These are phyloP conservation scores for Jimgerdemannia flammicorona DNA, from an alignment of 192 early-diverging fungal genomes.

Conservation along the genomic window DNA sequence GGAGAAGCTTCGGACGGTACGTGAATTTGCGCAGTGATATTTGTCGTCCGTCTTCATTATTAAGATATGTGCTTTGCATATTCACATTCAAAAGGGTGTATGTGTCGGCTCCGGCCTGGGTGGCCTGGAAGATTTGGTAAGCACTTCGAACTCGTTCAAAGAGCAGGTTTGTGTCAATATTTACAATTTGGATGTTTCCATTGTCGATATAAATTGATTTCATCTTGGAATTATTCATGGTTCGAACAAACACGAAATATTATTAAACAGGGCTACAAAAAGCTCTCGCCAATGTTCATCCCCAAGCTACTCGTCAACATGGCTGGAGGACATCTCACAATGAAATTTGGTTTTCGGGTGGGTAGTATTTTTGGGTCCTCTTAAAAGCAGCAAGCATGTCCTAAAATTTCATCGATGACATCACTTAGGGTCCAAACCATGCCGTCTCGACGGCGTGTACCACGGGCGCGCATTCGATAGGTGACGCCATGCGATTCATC, in stretches of 20 bases:
- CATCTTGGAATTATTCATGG: no score
- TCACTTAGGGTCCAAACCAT: slow-evolving; percentile 84
- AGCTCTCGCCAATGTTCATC: slow-evolving; percentile 87
- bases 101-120: slow-evolving; percentile 95
- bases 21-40: slow-evolving; percentile 8
- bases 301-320: slow-evolving; percentile 91
- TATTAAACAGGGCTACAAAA: slow-evolving; percentile 58
- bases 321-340: slow-evolving; percentile 91
- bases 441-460: slow-evolving; percentile 92
- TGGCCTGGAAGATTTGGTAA: slow-evolving; percentile 78
- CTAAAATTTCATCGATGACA: neutral
- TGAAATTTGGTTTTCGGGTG: slow-evolving; percentile 77
- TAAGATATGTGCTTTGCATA: neutral
- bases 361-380: no score
- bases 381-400: no score
- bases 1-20: slow-evolving; percentile 64
- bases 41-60: slow-evolving; percentile 1
- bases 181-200: no score
- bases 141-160: slow-evolving; percentile 47
- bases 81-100: slow-evolving; percentile 62
- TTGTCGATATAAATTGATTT: no score
- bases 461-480: slow-evolving; percentile 92
- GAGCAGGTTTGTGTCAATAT: slow-evolving; percentile 56
- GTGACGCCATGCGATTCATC: slow-evolving; percentile 93
- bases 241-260: no score